Base-by-base conservation (phyloP, 2,329 filamentous ascomycete species). In the Sarocladium oryzae region DNA sequence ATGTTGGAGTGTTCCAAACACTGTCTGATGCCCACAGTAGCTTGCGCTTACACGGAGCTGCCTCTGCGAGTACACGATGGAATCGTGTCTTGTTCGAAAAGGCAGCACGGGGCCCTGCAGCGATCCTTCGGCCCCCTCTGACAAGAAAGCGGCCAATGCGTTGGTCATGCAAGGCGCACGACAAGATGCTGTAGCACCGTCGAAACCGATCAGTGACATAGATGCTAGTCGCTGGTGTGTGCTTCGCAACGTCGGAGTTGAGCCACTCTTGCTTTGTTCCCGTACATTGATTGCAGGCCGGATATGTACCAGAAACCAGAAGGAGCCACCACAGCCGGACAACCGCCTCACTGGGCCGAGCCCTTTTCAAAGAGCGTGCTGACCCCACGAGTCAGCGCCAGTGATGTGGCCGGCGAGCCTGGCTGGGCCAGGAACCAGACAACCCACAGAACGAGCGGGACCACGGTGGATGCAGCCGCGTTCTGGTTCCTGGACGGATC, bases 401-500 rank as follows among this genome's bases (percentile, higher is more conserved):
- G 21, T 9, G 21, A 26, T 28, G 40, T 16, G 40, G n/a, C n/a
- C n/a, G n/a, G n/a, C n/a, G n/a, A n/a, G n/a, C 40, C 40, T 21
- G 40, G 40, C 23, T 43, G 23, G 40, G 23, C 40, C 40, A 28
- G 40, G 26, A 20, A 20, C 23, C 40, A 26, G 21, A 8, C 36
- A 8, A 43, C n/a, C 23, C 40, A 43, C 40, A 11, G 23, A 43
- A 15, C 13, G 16, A 20, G 43, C 43, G 24, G 43, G 43, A 13
- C 43, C n/a, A 4, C 20, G 40, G 40, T 33, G 28, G 26, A 5
- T 33, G 43, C n/a, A 32, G 43, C 43, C 43, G 43, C 28, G 43
- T 48, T 40, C 43, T 48, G 43, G 43, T 33, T 48, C 43, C 43
- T 48, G 43, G 26, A 33, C 26, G 43, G 43, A 48, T 48, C 43